Percentiles rank a stretch among this genome's conserved stretches.
Conservation (phyloP, 1,139 yeast species). For the Scheffersomyces lignicola region DNA sequence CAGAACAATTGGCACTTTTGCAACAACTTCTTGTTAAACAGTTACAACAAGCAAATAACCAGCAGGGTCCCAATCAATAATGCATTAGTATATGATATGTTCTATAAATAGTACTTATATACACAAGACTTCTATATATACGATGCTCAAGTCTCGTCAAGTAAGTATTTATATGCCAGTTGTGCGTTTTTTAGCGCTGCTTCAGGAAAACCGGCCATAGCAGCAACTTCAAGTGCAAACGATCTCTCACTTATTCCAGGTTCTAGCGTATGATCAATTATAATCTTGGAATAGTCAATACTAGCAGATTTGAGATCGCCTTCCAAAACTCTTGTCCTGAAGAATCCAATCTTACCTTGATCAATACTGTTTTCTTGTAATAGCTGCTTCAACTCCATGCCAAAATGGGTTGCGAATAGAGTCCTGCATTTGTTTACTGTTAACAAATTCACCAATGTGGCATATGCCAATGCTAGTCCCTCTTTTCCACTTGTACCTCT, state of each 20-base stretch:
- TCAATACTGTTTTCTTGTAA: constrained; percentile 25
- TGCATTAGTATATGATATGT: not conserved
- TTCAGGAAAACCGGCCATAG: constrained; percentile 78
- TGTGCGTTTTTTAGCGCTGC: constrained; percentile 55
- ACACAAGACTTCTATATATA: constrained; percentile 4
- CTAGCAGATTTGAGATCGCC: constrained; percentile 16
- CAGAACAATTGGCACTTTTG: constrained; percentile 17
- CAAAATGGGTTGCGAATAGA: constrained; percentile 93
- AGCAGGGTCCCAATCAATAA: constrained; percentile 6
- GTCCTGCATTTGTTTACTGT: constrained; percentile 66
- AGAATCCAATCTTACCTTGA: constrained; percentile 42
- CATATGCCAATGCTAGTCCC: constrained; percentile 89
- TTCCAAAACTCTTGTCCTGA: constrained; percentile 47
- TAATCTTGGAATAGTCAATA: not conserved
- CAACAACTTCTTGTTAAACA: constrained; percentile 16
- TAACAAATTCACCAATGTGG: constrained; percentile 63
- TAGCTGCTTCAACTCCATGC: constrained; percentile 54
- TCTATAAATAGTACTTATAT: not conserved
- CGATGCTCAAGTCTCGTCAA: constrained; percentile 1
- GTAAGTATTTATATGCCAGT: constrained; percentile 20
- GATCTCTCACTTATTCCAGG: constrained; percentile 78
- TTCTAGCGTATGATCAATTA: constrained; percentile 62
- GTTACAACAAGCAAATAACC: constrained; percentile 11
- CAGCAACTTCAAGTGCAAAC: constrained; percentile 84
- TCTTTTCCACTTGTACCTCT: constrained; percentile 91